Base-by-base conservation (phyloP, 768 basidiomycete genomes). In the Phlebiopsis gigantea region DNA sequence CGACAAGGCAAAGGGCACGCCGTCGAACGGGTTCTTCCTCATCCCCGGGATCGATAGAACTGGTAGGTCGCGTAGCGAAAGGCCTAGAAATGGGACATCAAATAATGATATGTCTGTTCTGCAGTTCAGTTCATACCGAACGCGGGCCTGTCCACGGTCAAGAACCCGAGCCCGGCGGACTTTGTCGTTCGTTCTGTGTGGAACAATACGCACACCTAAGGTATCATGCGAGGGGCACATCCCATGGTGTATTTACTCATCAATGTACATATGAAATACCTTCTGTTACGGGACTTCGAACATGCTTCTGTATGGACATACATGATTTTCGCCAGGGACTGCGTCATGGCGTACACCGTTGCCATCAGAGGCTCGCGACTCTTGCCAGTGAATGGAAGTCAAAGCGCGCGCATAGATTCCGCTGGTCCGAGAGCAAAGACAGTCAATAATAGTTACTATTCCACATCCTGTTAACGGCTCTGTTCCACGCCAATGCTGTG, bases 11-110 rank as follows among this genome's bases (percentile, higher is more conserved):
- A 81, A 75, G 0, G 72, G 71, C 0, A 22, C 68, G 4, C 77
- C 79, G 0, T 67, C 70, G 12, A 83, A 83, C 54, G 81, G 78
- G 2, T 83, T 81, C 65, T 81, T 77, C 65, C 74, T 84, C 17
- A 60, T 83, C 25, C 83, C 82, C 1, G 79, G 79, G 0, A 72
- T 75, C 15, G 77, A 79, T 47, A 77, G 76, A n/a, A 82, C 76
- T 14, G 62, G 82, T 82, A 64, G 63, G 78, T 68, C 1, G 30
- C 21, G 44, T 43, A 10, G 26, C 51, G 10, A 21, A 26, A 46
- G 14, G 17, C 14, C 22, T 19, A 34, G 42, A 14, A 12, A 22
- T 31, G 3, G 10, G 21, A 10, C 30, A 12, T 4, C 46, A 4
- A 1, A n/a, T 55, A 15, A 29, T 28, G 15, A 34, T 39, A n/a